Base-by-base conservation (phyloP, 1,284 basidiomycete genomes). In the Leccinum glutinopallens region DNA sequence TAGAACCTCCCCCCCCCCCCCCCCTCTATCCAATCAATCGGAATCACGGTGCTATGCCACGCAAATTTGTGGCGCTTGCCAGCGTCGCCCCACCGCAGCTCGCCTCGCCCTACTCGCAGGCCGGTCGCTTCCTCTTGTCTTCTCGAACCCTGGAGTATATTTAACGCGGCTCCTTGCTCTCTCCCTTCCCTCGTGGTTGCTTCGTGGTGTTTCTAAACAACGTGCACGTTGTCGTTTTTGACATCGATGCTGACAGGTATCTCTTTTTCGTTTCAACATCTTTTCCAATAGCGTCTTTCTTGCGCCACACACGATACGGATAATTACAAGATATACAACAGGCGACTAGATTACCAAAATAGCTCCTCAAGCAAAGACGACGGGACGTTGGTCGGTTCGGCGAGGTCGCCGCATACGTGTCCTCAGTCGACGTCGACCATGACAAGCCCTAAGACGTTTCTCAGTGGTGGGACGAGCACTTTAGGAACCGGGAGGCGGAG, bases 321-420 rank as follows among this genome's bases (percentile, higher is more conserved):
- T 22, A 5, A 10, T 33, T 8, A n/a, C 63, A 58, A 51, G 29
- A 57, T 33, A 58, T 10, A 54, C 33, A n/a, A 25, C 39, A 10
- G 29, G 29, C 53, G 15, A 61, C 13, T n/a, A 19, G 54, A 8
- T 22, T 49, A 41, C 58, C 10, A 68, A 58, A 57, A 62, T 51
- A 70, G 55, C 49, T 49, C 13, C 19, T 25, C 46, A 9, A 37
- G 5, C 22, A 3, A 51, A 33, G 15, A 25, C 22, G 69, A 75
- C 19, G 72, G 74, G 4, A 73, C 73, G 2, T 49, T 74, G 62
- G 53, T 70, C 43, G 69, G 60, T 39, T 73, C 70, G 4, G 68
- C 62, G 19, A 46, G 66, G 58, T 72, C 72, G 25, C 68, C 71
- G 2, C 15, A 51, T 15, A 65, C 67, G 6, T 73, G 72, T 19